Conservation (phyloP, 495 filamentous ascomycete genomes). For the Xylaria longipes region DNA sequence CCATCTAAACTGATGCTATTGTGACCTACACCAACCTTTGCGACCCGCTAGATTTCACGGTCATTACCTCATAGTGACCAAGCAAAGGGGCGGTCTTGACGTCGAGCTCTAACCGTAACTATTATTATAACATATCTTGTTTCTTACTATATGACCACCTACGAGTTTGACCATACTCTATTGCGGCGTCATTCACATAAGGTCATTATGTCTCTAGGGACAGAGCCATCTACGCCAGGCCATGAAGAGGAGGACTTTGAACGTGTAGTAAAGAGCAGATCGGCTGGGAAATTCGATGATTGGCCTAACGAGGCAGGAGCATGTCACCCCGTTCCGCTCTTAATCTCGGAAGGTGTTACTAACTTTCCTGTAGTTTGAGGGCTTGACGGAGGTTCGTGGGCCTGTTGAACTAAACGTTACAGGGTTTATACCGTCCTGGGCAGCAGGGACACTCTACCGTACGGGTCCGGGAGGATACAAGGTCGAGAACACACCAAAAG, state of each 20-base stretch:
- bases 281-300: constrained; percentile 28
- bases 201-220: neutral
- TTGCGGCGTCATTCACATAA: neutral
- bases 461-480: constrained; percentile 71
- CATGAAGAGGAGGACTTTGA: constrained; percentile 23
- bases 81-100: neutral
- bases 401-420: constrained; percentile 48
- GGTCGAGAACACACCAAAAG: constrained; percentile 61
- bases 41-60: neutral
- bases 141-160: neutral
- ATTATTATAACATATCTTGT: neutral
- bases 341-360: constrained; percentile 1
- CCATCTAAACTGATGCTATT: neutral
- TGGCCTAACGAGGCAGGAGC: constrained; percentile 57
- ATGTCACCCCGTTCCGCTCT: constrained; percentile 25
- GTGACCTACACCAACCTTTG: neutral
- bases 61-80: constrained; percentile 1
- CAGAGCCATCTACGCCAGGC: neutral
- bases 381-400: constrained; percentile 51
- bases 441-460: constrained; percentile 69
- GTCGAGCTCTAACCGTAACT: neutral
- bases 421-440: constrained; percentile 53
- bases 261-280: constrained; percentile 6
- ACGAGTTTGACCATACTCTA: neutral
- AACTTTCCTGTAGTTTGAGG: constrained; percentile 48